phyloP scores from a whole-genome alignment of 495 filamentous ascomycete genomes.

The Parathielavia appendiculata region DNA sequence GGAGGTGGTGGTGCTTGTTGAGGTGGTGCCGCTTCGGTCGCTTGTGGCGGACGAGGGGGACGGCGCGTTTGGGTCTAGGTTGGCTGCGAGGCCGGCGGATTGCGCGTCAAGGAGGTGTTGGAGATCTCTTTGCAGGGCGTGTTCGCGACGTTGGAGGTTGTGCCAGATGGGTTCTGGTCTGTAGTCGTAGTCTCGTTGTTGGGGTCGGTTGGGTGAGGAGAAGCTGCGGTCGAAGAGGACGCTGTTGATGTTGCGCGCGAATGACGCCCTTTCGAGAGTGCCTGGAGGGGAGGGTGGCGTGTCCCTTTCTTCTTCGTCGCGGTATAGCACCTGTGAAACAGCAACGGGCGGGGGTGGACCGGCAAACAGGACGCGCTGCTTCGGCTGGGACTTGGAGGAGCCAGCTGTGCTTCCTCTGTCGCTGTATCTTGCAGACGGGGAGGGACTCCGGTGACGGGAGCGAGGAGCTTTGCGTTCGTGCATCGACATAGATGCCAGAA shows the following conservation, averaged over 20 bases:
- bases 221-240: constrained; percentile 29
- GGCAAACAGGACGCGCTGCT: constrained; percentile 26
- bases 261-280: constrained; percentile 14
- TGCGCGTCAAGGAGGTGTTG: constrained; percentile 83
- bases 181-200: constrained; percentile 18
- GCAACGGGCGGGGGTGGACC: constrained; percentile 36
- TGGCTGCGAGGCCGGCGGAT: constrained; percentile 58
- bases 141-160: constrained; percentile 44
- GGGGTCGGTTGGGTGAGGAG: constrained; percentile 10
- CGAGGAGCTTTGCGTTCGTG: background rate
- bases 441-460: constrained; percentile 10
- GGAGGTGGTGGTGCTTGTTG: constrained; percentile 25
- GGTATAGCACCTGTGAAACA: constrained; percentile 26
- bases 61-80: constrained; percentile 21
- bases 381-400: constrained; percentile 23
- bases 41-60: constrained; percentile 13
- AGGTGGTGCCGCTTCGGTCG: constrained; percentile 36
- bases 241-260: constrained; percentile 30
- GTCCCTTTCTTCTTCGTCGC: constrained; percentile 29
- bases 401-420: constrained; percentile 20
- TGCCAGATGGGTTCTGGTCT: constrained; percentile 36
- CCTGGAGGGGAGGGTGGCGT: constrained; percentile 1
- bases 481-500: constrained; percentile 21
- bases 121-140: constrained; percentile 65
- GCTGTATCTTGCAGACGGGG: constrained; percentile 16